Evolutionary conservation across 2,329 filamentous ascomycete genomes (phyloP).

Genomic region (Emmonsiellopsis sp.): DNA sequence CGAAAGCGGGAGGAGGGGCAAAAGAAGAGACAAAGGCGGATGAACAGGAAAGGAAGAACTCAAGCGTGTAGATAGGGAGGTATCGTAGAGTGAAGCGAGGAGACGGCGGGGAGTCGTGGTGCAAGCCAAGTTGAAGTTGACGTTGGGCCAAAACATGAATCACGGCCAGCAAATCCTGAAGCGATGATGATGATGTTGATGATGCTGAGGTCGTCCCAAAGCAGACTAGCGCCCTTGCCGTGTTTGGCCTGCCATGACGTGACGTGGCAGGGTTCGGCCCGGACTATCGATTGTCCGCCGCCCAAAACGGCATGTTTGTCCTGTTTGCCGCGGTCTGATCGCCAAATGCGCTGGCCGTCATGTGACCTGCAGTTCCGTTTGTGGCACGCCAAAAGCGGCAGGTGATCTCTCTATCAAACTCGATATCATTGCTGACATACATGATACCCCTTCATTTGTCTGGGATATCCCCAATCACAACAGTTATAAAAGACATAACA

Average conservation of each 20-base stretch:
- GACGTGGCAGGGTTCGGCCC: slow-evolving; percentile 1
- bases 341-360: neutral
- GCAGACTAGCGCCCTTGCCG: neutral
- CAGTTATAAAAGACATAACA: no score
- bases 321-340: neutral
- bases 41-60: no score
- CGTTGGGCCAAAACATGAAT: neutral
- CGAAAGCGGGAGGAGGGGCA: no score
- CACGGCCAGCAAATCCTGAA: neutral
- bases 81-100: neutral
- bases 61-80: no score
- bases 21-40: no score
- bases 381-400: neutral
- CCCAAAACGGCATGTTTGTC: neutral
- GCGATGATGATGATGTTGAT: neutral
- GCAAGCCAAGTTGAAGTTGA: no score
- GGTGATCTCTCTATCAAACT: no score
- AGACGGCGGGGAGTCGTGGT: no score
- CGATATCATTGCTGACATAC: no score
- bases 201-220: neutral
- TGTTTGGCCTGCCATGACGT: slow-evolving; percentile 5
- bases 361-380: neutral
- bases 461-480: no score
- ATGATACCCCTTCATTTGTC: no score
- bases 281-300: neutral